Percentiles rank a stretch among this genome's conserved stretches.
phyloP scores from a whole-genome alignment of 805 yeast species.

The Kodamaea leandrae region DNA sequence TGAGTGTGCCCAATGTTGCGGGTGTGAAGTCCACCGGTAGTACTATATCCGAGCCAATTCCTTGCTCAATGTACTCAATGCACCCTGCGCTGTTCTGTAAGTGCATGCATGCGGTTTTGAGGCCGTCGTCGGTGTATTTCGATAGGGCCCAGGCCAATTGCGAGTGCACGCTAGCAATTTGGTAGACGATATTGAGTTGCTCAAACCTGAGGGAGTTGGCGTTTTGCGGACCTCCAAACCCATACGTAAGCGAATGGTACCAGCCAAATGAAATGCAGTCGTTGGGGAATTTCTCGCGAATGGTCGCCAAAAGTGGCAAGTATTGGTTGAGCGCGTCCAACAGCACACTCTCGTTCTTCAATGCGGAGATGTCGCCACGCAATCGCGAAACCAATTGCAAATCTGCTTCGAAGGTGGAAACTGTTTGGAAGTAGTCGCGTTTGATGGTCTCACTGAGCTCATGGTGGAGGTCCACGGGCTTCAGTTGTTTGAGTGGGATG shows the following conservation, averaged over 20 bases:
- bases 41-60: background rate
- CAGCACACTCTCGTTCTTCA: slow-evolving; percentile 29
- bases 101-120: slow-evolving; percentile 59
- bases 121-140: slow-evolving; percentile 47
- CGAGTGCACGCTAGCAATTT: slow-evolving; percentile 64
- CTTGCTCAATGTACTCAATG: slow-evolving; percentile 36
- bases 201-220: slow-evolving; percentile 57
- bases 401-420: slow-evolving; percentile 32
- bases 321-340: slow-evolving; percentile 43
- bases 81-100: slow-evolving; percentile 75
- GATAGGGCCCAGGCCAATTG: slow-evolving; percentile 50
- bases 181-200: slow-evolving; percentile 59
- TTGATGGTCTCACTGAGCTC: slow-evolving; percentile 45
- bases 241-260: slow-evolving; percentile 65
- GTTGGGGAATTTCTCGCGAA: slow-evolving; percentile 60
- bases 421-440: slow-evolving; percentile 43
- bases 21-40: slow-evolving; percentile 47
- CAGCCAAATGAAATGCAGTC: slow-evolving; percentile 64
- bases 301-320: slow-evolving; percentile 40
- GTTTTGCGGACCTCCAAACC: slow-evolving; percentile 47
- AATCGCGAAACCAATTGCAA: slow-evolving; percentile 41
- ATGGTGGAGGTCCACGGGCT: slow-evolving; percentile 37
- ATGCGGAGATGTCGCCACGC: slow-evolving; percentile 40
- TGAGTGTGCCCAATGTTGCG: slow-evolving; percentile 50
- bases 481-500: slow-evolving; percentile 51